Base-by-base conservation (phyloP, 441 rosid genomes). In the Monsonia emarginata region DNA sequence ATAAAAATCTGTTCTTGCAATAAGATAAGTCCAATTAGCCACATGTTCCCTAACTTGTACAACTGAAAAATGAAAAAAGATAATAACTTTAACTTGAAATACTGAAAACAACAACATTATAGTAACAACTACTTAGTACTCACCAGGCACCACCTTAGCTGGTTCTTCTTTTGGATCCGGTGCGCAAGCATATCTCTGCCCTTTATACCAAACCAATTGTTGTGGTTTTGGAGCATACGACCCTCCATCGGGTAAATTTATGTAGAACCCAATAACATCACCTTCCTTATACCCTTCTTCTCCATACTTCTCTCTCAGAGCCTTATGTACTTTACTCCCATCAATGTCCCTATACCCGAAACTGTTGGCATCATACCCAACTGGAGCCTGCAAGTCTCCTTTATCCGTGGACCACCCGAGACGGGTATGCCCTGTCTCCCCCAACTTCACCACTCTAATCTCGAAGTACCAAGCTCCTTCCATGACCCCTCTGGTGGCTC, bases 381-480 rank as follows among this genome's bases (percentile, higher is more conserved):
- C 97, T 0, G 97, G 98, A 1, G 97, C 98, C 78, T 94, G 98
- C 78, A 94, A 75, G 78, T 94, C 98, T 10, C 95, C 96, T 72
- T 88, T 90, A 83, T 94, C 93, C 0, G 88, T 90, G 1, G 95
- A 88, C 96, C 96, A 94, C 0, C 98, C 98, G 0, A 94, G 85
- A 18, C 98, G 78, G 0, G 96, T 89, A 74, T 94, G 98, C 68
- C 98, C 98, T 0, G 91, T 83, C 68, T 86, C 96, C 3, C 96
- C 97, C 78, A 90, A 79, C 19, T 46, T 76, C 78, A 81, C 81
- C 63, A 90, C 84, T 75, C 84, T 89, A 46, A 90, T 82, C 79
- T 94, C 98, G 66, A 85, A 94, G 65, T 90, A 94, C 98, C 98
- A 94, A 0, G 97, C 97, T 61, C 98, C 98, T 28, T 94, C 90